A percentile compares a stretch with the other conserved stretches of the same genome.
phyloP scores from a whole-genome alignment of 345 rosid species.

The rapeseed (Brassica napus) region Da-Ae NC_063447.1:60761001-60761500 shows the following conservation, averaged over 20 bases:
- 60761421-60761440: slow-evolving; percentile 71
- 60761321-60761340: background rate
- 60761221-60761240: slow-evolving; percentile 86
- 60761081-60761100: slow-evolving; percentile 77
- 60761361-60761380: slow-evolving; percentile 96
- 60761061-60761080: slow-evolving; percentile 95
- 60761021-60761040: background rate
- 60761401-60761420: slow-evolving; percentile 80
- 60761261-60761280: slow-evolving; percentile 78
- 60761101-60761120: slow-evolving; percentile 60
- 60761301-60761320: slow-evolving; percentile 20
- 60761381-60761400: slow-evolving; percentile 66
- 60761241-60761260: slow-evolving; percentile 80
- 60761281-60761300: slow-evolving; percentile 57
- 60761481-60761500: slow-evolving; percentile 95
- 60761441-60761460: slow-evolving; percentile 73
- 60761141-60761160: slow-evolving; percentile 83
- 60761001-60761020: background rate
- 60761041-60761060: slow-evolving; percentile 64
- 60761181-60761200: slow-evolving; percentile 86
- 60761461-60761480: slow-evolving; percentile 83
- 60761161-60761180: slow-evolving; percentile 71
- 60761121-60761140: slow-evolving; percentile 75
- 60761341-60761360: slow-evolving; percentile 46
- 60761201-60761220: slow-evolving; percentile 90